Evolutionary conservation across 371 early-diverging fungal species (phyloP).

Genomic region (Mucor racemosus): DNA sequence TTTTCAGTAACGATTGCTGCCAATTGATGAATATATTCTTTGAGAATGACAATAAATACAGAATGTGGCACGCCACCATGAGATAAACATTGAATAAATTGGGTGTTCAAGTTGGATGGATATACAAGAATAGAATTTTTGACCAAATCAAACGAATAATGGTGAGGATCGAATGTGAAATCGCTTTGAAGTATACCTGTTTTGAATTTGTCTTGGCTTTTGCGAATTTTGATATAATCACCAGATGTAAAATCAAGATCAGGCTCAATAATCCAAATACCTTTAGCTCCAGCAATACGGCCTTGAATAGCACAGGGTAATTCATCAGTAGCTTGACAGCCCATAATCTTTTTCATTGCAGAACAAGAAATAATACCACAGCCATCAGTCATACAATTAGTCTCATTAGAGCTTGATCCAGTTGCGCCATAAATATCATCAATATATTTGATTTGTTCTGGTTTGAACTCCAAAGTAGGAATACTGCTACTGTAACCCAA

Average conservation of each 20-base stretch:
- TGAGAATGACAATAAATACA: constrained; percentile 44
- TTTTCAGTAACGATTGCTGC: constrained; percentile 37
- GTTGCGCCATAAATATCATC: constrained; percentile 36
- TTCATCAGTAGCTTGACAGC: constrained; percentile 35
- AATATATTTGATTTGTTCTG: constrained; percentile 36
- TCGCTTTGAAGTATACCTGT: constrained; percentile 37
- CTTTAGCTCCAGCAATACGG: constrained; percentile 58
- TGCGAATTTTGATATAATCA: constrained; percentile 45
- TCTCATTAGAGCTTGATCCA: constrained; percentile 19
- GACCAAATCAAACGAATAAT: constrained; percentile 51
- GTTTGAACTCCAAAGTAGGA: constrained; percentile 41
- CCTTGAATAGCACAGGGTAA: constrained; percentile 56
- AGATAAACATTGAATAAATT: constrained; percentile 52
- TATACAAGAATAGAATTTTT: constrained; percentile 43
- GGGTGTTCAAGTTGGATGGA: constrained; percentile 48
- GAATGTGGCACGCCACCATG: constrained; percentile 45
- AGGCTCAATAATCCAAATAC: constrained; percentile 51
- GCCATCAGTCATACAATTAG: constrained; percentile 53
- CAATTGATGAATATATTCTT: constrained; percentile 42
- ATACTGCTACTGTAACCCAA: constrained; percentile 55
- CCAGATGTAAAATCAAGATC: constrained; percentile 35
- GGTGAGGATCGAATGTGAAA: constrained; percentile 35
- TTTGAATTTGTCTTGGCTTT: constrained; percentile 52
- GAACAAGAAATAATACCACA: constrained; percentile 53
- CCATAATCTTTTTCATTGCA: constrained; percentile 52